These are phyloP conservation scores for Pseudogymnoascus pannorum DNA, from an alignment of 2,329 filamentous ascomycete species.

Conservation along the genomic window DNA sequence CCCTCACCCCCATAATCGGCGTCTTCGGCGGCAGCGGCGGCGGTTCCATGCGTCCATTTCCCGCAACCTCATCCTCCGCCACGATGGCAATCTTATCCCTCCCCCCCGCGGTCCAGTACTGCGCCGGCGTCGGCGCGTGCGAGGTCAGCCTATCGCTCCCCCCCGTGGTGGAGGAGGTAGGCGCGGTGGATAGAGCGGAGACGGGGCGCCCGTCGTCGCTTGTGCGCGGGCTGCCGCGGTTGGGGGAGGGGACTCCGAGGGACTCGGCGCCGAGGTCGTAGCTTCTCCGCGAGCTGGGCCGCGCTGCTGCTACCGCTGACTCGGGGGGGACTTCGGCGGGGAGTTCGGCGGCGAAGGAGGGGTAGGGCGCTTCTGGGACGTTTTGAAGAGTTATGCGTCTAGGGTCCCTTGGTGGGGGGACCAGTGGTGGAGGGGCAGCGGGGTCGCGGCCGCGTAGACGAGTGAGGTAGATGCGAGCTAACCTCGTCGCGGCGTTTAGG, in stretches of 20 bases:
- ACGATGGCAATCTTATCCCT: slow-evolving; percentile 63
- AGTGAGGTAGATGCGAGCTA: slow-evolving; percentile 75
- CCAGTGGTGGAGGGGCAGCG: background rate
- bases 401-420: background rate
- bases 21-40: slow-evolving; percentile 74
- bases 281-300: slow-evolving; percentile 21
- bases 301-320: background rate
- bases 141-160: slow-evolving; percentile 43
- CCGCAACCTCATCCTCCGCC: slow-evolving; percentile 43
- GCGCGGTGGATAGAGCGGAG: background rate
- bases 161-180: background rate
- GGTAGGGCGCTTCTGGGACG: slow-evolving; percentile 32
- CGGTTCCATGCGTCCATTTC: slow-evolving; percentile 24
- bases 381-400: slow-evolving; percentile 18
- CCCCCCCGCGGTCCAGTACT: slow-evolving; percentile 50
- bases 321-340: slow-evolving; percentile 44
- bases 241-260: slow-evolving; percentile 20
- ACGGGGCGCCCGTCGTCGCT: slow-evolving; percentile 32
- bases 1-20: slow-evolving; percentile 40
- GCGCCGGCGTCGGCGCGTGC: slow-evolving; percentile 49
- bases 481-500: slow-evolving; percentile 65
- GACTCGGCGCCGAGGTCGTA: slow-evolving; percentile 28
- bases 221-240: slow-evolving; percentile 34
- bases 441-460: slow-evolving; percentile 35
- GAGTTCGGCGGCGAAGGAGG: slow-evolving; percentile 42